phyloP scores from a whole-genome alignment of 1,284 basidiomycete species.

The Singerocomus inundabilis region DNA sequence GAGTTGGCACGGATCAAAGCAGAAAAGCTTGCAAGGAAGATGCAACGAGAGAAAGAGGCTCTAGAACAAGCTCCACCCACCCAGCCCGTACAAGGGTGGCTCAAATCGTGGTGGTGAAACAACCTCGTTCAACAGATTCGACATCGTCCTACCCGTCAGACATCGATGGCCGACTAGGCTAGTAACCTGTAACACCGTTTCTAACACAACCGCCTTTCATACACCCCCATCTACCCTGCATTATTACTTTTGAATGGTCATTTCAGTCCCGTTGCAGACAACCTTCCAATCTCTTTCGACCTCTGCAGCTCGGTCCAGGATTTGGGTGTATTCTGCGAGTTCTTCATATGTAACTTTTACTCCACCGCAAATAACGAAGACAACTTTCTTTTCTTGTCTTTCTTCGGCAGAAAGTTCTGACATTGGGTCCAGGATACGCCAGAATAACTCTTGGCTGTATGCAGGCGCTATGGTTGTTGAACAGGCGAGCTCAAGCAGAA shows the following conservation, averaged over 20 bases:
- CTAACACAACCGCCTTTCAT: neutral
- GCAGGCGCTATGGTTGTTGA: slow-evolving; percentile 63
- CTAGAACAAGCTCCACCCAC: slow-evolving; percentile 23
- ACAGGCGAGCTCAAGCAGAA: slow-evolving; percentile 70
- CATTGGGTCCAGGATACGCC: slow-evolving; percentile 35
- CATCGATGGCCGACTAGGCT: neutral
- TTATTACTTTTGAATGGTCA: slow-evolving; percentile 31
- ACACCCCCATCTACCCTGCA: neutral
- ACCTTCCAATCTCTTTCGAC: slow-evolving; percentile 36
- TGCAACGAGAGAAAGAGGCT: slow-evolving; percentile 39
- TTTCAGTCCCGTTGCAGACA: slow-evolving; percentile 38
- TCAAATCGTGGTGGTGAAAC: slow-evolving; percentile 31
- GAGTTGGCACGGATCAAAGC: slow-evolving; percentile 70
- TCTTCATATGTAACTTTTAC: slow-evolving; percentile 60
- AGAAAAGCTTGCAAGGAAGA: slow-evolving; percentile 51
- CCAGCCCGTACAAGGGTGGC: slow-evolving; percentile 28
- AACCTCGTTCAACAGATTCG: neutral
- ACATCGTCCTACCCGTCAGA: neutral
- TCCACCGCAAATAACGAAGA: slow-evolving; percentile 34
- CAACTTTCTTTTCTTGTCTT: slow-evolving; percentile 15
- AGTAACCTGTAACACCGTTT: neutral
- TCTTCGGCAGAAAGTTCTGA: slow-evolving; percentile 41
- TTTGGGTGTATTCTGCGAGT: slow-evolving; percentile 43
- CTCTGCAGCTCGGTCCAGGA: slow-evolving; percentile 37
- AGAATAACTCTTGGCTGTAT: slow-evolving; percentile 57